phyloP scores from a whole-genome alignment of 148 eudicot genomes.

The Amaranthus cruentus region DNA sequence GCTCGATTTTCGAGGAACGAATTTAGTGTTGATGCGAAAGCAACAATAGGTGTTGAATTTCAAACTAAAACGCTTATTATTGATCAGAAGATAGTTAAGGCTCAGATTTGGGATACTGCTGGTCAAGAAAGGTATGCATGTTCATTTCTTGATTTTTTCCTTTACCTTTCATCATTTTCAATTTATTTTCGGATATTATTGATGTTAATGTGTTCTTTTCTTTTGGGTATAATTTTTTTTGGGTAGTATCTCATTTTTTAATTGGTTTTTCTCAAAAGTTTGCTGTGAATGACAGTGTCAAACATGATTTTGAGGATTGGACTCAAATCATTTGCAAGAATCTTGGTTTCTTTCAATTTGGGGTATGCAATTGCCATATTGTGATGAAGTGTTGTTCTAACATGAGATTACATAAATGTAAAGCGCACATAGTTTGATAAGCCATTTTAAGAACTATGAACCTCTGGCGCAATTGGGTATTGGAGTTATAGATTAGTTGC shows the following conservation, averaged over 20 bases:
- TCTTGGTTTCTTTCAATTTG: neutral
- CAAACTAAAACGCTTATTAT: slow-evolving; percentile 52
- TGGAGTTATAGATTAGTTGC: neutral
- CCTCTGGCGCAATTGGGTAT: neutral
- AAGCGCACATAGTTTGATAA: too few relatives aligned
- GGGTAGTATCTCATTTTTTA: neutral
- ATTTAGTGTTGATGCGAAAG: slow-evolving; percentile 52
- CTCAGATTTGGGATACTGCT: slow-evolving; percentile 70
- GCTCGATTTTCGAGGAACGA: slow-evolving; percentile 58
- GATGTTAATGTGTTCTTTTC: neutral
- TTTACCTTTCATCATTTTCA: neutral
- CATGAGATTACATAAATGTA: too few relatives aligned
- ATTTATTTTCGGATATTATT: neutral
- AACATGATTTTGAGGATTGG: too few relatives aligned
- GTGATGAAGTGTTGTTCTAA: neutral
- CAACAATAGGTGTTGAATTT: slow-evolving; percentile 65
- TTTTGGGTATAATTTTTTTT: neutral
- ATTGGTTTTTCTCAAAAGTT: neutral
- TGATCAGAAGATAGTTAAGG: slow-evolving; percentile 52
- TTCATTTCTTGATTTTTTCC: neutral
- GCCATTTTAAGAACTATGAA: too few relatives aligned
- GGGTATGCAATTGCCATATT: neutral
- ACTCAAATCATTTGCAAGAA: neutral
- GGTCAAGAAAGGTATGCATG: slow-evolving; percentile 53
- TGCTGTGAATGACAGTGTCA: neutral